Base-by-base conservation (phyloP, 345 rosid species). In the Salix brachista region DNA sequence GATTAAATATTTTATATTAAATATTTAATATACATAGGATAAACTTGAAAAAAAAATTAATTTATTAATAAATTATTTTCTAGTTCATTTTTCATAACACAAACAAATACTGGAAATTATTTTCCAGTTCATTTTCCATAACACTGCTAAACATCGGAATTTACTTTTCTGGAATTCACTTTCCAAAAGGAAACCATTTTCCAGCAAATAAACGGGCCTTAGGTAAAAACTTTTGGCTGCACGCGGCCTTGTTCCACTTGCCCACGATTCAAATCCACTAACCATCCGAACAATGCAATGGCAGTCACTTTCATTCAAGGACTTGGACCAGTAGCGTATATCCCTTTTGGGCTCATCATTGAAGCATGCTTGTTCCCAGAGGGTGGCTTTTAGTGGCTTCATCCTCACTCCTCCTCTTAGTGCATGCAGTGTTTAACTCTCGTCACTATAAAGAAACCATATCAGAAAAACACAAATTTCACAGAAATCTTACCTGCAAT, bases 311-410 rank as follows among this genome's bases (percentile, higher is more conserved):
- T 77, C 74, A 77, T 64, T 76, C 78, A 70, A 73, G 42, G 54
- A 16, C 74, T 79, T 56, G 66, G 74, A 66, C 76, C 71, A 58
- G 67, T 73, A 42, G 77, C 50, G 21, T 67, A 77, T 71, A 74
- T 79, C 71, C 67, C 21, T 77, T 62, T 19, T 16, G 70, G 71
- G 66, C 65, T 44, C 68, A 73, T 66, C 12, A 73, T 76, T 73
- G 77, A 79, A 73, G 74, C 74, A 81, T 76, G 75, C 80, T 78
- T 81, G 80, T 78, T 50, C 78, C 68, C 60, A 19, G 75, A 79
- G 84, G 72, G 1, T 79, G 69, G 72, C 37, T 44, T 74, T 77
- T 39, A 71, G 73, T 85, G 83, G 74, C 78, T 85, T 80, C 71
- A 71, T 65, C 70, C 75, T 78, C 74, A 82, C 83, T 79, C 74